A percentile compares a stretch with the other conserved stretches of the same genome.
Evolutionary conservation across 2,329 filamentous ascomycete genomes (phyloP).

Genomic region (Xylaria sp.): DNA sequence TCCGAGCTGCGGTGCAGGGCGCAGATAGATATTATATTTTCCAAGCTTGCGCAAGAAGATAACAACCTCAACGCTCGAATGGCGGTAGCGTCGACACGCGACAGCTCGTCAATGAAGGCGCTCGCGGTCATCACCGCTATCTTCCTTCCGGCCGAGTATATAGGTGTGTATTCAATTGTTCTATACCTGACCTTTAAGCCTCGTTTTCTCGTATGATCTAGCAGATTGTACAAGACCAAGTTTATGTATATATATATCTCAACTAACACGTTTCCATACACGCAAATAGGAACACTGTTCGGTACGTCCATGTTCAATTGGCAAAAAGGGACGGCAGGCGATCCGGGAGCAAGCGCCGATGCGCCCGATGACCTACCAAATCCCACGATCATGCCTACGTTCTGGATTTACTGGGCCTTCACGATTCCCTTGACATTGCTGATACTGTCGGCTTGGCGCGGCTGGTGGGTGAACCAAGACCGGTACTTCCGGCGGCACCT

Average conservation of each 20-base stretch:
- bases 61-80: constrained; percentile 63
- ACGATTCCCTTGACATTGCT: constrained; percentile 57
- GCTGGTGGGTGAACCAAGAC: constrained; percentile 61
- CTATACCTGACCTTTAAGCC: neutral
- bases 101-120: constrained; percentile 62
- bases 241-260: neutral
- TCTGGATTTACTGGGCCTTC: constrained; percentile 61
- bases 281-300: constrained; percentile 54
- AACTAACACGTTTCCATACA: neutral
- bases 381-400: constrained; percentile 54
- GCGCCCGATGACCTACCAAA: constrained; percentile 45
- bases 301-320: constrained; percentile 62
- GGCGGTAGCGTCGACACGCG: constrained; percentile 81
- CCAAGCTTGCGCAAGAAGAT: constrained; percentile 62
- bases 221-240: neutral
- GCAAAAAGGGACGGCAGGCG: constrained; percentile 47
- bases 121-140: constrained; percentile 61
- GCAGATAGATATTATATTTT: constrained; percentile 62
- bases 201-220: neutral
- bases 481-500: constrained; percentile 59
- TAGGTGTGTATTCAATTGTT: constrained; percentile 36
- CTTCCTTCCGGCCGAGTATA: constrained; percentile 61
- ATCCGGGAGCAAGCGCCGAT: constrained; percentile 51
- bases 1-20: constrained; percentile 59
- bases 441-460: constrained; percentile 57